These are phyloP conservation scores for Biscogniauxia mediterranea DNA, from an alignment of 2,329 filamentous ascomycete genomes.

Conservation along the genomic window DNA sequence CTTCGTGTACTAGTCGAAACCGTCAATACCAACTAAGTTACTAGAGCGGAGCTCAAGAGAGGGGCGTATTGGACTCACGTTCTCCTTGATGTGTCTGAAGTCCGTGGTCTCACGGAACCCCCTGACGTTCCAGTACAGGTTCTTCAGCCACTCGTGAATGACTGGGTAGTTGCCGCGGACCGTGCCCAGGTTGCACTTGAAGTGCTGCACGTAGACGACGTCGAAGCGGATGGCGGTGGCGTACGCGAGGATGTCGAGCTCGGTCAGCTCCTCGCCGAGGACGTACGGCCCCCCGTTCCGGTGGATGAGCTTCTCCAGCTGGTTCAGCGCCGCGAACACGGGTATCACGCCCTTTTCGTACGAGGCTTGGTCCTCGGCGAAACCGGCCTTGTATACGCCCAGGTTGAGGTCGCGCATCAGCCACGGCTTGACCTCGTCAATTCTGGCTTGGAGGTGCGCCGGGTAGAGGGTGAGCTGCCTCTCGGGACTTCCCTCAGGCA, in stretches of 20 bases:
- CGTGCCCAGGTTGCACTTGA: constrained; percentile 63
- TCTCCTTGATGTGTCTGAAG: constrained; percentile 68
- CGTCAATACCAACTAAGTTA: neutral
- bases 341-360: constrained; percentile 54
- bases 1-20: constrained; percentile 43
- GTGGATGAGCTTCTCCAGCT: constrained; percentile 47
- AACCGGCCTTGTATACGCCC: constrained; percentile 63
- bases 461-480: constrained; percentile 53
- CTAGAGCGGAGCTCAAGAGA: neutral
- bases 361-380: constrained; percentile 51
- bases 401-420: constrained; percentile 55
- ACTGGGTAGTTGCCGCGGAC: constrained; percentile 60
- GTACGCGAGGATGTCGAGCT: constrained; percentile 58
- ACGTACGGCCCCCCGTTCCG: constrained; percentile 48
- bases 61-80: constrained; percentile 29
- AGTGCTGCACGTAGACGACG: constrained; percentile 62
- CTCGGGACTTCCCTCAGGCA: constrained; percentile 37
- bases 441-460: constrained; percentile 41
- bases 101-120: constrained; percentile 59
- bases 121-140: constrained; percentile 54
- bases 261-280: constrained; percentile 53
- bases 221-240: constrained; percentile 60
- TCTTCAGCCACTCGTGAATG: constrained; percentile 59
- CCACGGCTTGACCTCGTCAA: constrained; percentile 53
- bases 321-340: constrained; percentile 60